Evolutionary conservation across 257 asterid species (phyloP).

Genomic region (Knoxia roxburghii): DNA sequence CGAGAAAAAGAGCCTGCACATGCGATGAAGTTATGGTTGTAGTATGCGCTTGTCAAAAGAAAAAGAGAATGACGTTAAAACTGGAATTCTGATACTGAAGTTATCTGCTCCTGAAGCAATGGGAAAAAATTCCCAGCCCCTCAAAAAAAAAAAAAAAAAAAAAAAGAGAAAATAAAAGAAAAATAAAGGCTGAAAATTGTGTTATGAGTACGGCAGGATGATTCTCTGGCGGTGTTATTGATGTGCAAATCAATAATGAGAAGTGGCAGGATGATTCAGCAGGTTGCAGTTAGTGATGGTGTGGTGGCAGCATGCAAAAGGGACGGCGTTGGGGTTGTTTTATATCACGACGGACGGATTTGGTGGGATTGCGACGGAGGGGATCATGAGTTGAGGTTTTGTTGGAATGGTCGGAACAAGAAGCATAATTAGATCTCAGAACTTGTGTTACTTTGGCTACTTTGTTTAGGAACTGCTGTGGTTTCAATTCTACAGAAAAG

Average conservation of each 20-base stretch:
- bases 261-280: no score
- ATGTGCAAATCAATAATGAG: no score
- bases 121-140: no score
- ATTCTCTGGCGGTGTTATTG: not conserved
- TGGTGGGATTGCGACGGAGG: not conserved
- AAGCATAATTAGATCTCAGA: no score
- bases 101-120: slow-evolving; percentile 3
- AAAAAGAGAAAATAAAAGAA: not conserved
- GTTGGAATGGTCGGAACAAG: not conserved
- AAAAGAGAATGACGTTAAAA: not conserved
- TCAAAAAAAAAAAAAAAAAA: no score
- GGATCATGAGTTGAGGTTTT: not conserved
- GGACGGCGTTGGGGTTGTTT: not conserved
- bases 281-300: not conserved
- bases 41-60: not conserved
- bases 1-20: not conserved
- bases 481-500: not conserved
- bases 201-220: not conserved
- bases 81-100: not conserved
- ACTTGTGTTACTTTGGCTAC: not conserved
- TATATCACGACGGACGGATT: not conserved
- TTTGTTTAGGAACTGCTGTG: not conserved
- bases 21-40: not conserved
- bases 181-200: not conserved
- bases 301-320: not conserved